Evolutionary conservation across 2,329 filamentous ascomycete genomes (phyloP), one percentile per base, ranked within the genome.

Genomic region (Simplicillium sp.): DNA sequence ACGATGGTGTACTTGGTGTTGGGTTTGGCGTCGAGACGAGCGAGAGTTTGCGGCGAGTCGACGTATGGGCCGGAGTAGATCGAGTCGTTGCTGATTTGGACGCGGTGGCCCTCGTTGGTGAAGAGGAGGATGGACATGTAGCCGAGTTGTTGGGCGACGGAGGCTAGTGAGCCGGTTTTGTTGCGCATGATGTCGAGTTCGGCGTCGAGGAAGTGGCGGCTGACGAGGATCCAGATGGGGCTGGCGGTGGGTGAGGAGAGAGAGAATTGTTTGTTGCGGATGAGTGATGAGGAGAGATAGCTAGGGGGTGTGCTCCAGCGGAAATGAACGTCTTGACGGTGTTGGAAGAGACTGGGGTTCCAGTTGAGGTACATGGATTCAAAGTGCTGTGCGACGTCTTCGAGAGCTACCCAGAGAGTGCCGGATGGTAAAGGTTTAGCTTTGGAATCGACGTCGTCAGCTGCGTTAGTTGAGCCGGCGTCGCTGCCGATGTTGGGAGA

Each of bases 301-400:
- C 57, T 58, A 15, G 71, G 64, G 9, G 75, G 69, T 29, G 78
- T 63, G 2, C 82, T 72, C 92, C 92, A 98, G 2, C 73, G 71
- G 54, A 97, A 94, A 61, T 98, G 92, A 42, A 89, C 79, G 52
- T 98, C 89, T 58, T 95, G 82, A 8, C 89, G 80, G 55, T 84
- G 67, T 2, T 68, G 68, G 61, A 98, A 98, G 1, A 95, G 68
- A 1, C 75, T 73, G 0, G 92, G 89, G 49, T 95, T 96, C 92
- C 92, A 98, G 62, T 97, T 98, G 41, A 98, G 70, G 59, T 97
- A 98, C 50, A 98, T 77, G 14, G 89, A 94, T 57, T 97, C 88
- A 48, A 96, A 98, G 55, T 95, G 82, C 53, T 95, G 88, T 29
- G 87, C 75, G 4, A 96, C 80, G 48, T 88, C 85, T 50, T 94